Evolutionary conservation across 2,329 filamentous ascomycete genomes (phyloP), one percentile per base, ranked within the genome.

Genomic region (Fusarium sp.): DNA sequence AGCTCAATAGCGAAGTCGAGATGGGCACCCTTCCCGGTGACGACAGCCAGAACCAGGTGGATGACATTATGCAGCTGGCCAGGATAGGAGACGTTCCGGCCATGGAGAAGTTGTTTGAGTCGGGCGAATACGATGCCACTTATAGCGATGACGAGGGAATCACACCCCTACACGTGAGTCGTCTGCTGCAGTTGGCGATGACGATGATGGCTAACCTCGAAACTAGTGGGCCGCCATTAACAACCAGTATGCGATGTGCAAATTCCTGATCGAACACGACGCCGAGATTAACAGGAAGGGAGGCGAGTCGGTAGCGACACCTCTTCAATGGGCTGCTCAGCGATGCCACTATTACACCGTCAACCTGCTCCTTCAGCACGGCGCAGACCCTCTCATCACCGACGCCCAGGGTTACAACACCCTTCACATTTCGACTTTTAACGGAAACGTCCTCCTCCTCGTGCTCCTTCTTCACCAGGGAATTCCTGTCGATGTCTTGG

Each of bases 331-430:
- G 97, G 97, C 97, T 37, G 97, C 95, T 67, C 97, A 98, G 85
- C 90, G 95, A 80, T 98, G 95, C 82, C 94, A 98, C 84, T 98
- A 98, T 86, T 98, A 98, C 84, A 93, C 97, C 67, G 95, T 99
- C 77, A 94, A 98, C 81, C 90, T 99, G 13, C 90, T 99, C 41
- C 92, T 99, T 58, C 91, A 97, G 79, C 91, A 95, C 82, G 97
- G 97, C 79, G 97, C 95, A 78, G 96, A 99, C 82, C 95, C 96
- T 67, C 91, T 98, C 63, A 90, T 98, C 74, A 95, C 93, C 80
- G 97, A 99, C 82, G 92, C 95, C 59, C 95, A 98, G 86, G 97
- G 97, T 80, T 99, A 98, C 87, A 99, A 99, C 82, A 97, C 98
- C 62, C 90, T 99, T 27, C 97, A 99, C 82, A 95, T 98, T 70